Percentiles rank a stretch among this genome's conserved stretches.
phyloP scores from a whole-genome alignment of 306 rosid genomes.

The Acacia crassicarpa region DNA sequence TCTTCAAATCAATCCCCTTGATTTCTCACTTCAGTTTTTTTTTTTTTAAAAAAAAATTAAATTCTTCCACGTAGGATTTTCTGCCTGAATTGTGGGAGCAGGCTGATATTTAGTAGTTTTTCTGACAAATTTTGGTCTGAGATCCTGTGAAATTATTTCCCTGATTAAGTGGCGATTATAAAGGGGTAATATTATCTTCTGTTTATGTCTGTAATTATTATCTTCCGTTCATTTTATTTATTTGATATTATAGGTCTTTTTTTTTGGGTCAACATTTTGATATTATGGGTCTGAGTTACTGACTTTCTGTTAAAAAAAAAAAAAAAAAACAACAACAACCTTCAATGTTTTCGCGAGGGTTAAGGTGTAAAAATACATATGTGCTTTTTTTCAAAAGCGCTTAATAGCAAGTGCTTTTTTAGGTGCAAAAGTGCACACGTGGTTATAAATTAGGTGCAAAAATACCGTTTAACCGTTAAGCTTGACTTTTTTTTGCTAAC shows the following conservation, averaged over 20 bases:
- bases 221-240: background rate
- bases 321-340: background rate
- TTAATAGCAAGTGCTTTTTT: too few relatives aligned
- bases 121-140: slow-evolving; percentile 19
- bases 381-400: too few relatives aligned
- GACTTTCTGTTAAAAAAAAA: background rate
- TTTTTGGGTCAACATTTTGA: too few relatives aligned
- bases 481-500: too few relatives aligned
- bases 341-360: background rate
- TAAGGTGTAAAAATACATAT: too few relatives aligned
- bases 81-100: slow-evolving; percentile 12
- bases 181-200: background rate
- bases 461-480: too few relatives aligned
- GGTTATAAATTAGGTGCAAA: too few relatives aligned
- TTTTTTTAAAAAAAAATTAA: too few relatives aligned
- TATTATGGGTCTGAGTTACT: background rate
- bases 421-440: too few relatives aligned
- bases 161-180: background rate
- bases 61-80: slow-evolving; percentile 13
- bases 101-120: background rate
- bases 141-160: slow-evolving; percentile 7
- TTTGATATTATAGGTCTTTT: background rate
- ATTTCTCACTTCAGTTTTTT: background rate
- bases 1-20: background rate
- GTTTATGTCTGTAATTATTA: background rate